A percentile compares a stretch with the other conserved stretches of the same genome.
Evolutionary conservation across 1,139 yeast genomes (phyloP).

Genomic region (Blastobotrys buckinghamii): DNA sequence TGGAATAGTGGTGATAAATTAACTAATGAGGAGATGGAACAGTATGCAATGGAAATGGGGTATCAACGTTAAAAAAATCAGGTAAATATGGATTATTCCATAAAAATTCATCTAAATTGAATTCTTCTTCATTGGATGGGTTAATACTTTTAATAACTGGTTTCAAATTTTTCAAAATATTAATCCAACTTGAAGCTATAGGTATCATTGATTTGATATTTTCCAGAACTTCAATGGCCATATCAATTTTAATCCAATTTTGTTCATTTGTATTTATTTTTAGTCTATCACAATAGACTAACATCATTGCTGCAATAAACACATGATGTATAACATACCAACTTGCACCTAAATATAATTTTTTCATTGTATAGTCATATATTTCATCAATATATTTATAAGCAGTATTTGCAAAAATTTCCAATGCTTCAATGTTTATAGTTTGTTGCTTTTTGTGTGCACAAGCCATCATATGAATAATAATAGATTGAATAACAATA

Average conservation of each 20-base stretch:
- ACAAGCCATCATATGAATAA: conserved; percentile 11
- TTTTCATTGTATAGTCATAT: conserved; percentile 1
- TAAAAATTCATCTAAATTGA: not conserved
- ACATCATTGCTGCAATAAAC: conserved; percentile 12
- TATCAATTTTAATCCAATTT: not conserved
- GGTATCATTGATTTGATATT: conserved; percentile 7
- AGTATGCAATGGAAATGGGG: conserved; percentile 52
- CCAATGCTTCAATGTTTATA: conserved; percentile 1
- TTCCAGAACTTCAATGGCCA: conserved; percentile 11
- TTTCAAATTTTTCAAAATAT: conserved; percentile 4
- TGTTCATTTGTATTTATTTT: not conserved
- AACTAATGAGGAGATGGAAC: conserved; percentile 43
- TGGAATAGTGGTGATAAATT: conserved; percentile 45
- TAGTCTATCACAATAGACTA: conserved; percentile 13
- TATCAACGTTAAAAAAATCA: conserved; percentile 22
- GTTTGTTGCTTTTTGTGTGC: conserved; percentile 5
- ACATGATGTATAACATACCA: conserved; percentile 15
- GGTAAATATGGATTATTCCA: not conserved
- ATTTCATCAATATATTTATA: conserved; percentile 6
- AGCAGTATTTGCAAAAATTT: conserved; percentile 6
- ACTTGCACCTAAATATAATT: conserved; percentile 4
- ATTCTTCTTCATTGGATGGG: not conserved
- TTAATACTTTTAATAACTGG: not conserved
- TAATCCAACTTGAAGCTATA: conserved; percentile 13
- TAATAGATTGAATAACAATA: conserved; percentile 8